These are phyloP conservation scores for Sclerotinia minor DNA, from an alignment of 2,329 filamentous ascomycete genomes.

Conservation along the genomic window DNA sequence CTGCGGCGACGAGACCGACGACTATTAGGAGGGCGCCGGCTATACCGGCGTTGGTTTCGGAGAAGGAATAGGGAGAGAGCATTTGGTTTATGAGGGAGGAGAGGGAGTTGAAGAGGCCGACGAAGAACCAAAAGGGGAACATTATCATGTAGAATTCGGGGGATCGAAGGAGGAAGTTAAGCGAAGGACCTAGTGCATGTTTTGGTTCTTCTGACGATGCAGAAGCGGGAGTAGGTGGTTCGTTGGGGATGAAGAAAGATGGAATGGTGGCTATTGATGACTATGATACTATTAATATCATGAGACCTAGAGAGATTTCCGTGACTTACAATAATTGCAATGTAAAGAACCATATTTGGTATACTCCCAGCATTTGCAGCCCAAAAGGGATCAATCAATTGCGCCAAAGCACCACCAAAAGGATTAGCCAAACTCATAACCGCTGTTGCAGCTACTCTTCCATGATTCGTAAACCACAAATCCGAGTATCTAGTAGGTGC, in stretches of 20 bases:
- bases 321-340: slow-evolving; percentile 72
- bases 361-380: slow-evolving; percentile 61
- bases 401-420: slow-evolving; percentile 82
- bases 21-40: slow-evolving; percentile 87
- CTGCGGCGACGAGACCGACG: slow-evolving; percentile 76
- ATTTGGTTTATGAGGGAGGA: slow-evolving; percentile 90
- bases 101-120: slow-evolving; percentile 90
- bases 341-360: slow-evolving; percentile 79
- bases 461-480: slow-evolving; percentile 85
- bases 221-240: slow-evolving; percentile 75
- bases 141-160: slow-evolving; percentile 79
- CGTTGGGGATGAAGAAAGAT: slow-evolving; percentile 75
- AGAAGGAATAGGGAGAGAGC: slow-evolving; percentile 80
- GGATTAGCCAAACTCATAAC: slow-evolving; percentile 84
- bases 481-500: slow-evolving; percentile 91
- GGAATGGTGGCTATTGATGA: slow-evolving; percentile 67
- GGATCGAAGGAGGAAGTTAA: slow-evolving; percentile 56
- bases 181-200: slow-evolving; percentile 51
- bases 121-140: slow-evolving; percentile 78
- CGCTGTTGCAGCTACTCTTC: slow-evolving; percentile 84
- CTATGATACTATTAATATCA: slow-evolving; percentile 41
- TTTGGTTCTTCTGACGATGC: slow-evolving; percentile 60
- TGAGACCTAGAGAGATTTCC: not conserved
- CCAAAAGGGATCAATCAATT: slow-evolving; percentile 81
- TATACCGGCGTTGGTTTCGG: slow-evolving; percentile 81